phyloP scores from a whole-genome alignment of 2,329 filamentous ascomycete genomes.

The Pseudogymnoascus sp. region DNA sequence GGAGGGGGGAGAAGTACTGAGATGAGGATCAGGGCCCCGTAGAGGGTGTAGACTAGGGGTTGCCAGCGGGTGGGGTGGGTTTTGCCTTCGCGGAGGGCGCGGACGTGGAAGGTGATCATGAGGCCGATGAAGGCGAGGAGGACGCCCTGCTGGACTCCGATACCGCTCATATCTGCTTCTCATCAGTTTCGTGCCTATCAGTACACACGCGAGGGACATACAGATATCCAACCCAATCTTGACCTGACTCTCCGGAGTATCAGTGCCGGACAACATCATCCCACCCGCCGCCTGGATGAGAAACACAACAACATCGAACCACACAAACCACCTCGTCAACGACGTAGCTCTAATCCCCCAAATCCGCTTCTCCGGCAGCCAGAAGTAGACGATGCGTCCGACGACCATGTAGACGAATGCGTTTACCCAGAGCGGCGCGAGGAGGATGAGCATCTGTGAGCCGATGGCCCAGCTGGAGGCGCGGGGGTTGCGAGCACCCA shows the following conservation, averaged over 20 bases:
- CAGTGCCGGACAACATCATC: conserved; percentile 28
- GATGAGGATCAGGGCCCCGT: neutral
- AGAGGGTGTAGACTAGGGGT: neutral
- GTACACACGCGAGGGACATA: neutral
- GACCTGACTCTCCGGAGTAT: neutral
- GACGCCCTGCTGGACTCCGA: conserved; percentile 31
- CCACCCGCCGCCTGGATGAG: conserved; percentile 36
- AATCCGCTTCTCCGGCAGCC: conserved; percentile 30
- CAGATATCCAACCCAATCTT: neutral
- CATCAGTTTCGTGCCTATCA: neutral
- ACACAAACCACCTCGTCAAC: conserved; percentile 39
- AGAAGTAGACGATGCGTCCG: conserved; percentile 28
- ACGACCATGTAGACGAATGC: conserved; percentile 29
- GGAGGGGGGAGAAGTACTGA: neutral
- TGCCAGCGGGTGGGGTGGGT: conserved; percentile 12
- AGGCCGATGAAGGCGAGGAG: conserved; percentile 28
- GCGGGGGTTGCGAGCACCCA: conserved; percentile 31
- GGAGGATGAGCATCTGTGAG: conserved; percentile 35
- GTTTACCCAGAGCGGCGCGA: conserved; percentile 28
- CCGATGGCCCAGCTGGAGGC: conserved; percentile 24
- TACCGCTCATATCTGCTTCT: conserved; percentile 31
- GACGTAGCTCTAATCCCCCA: conserved; percentile 26
- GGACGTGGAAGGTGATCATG: conserved; percentile 25
- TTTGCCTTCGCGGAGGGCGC: conserved; percentile 14
- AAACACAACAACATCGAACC: conserved; percentile 40